A percentile compares a stretch with the other conserved stretches of the same genome.
phyloP scores from a whole-genome alignment of 441 rosid genomes.

The Corymbia calophylla region DNA sequence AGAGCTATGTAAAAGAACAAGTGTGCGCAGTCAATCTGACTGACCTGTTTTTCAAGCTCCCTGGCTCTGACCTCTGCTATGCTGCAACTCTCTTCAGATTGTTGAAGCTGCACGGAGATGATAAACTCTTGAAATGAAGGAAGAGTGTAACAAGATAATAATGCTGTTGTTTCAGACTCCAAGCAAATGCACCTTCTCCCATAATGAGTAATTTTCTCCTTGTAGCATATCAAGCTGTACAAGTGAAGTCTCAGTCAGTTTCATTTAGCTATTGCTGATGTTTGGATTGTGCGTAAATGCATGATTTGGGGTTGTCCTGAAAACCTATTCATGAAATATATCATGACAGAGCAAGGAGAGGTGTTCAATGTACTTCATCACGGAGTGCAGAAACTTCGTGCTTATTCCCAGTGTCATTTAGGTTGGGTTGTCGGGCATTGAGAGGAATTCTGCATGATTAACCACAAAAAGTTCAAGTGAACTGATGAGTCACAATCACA shows the following conservation, averaged over 20 bases:
- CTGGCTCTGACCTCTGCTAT: slow-evolving; percentile 90
- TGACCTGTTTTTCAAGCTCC: slow-evolving; percentile 96
- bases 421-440: slow-evolving; percentile 33
- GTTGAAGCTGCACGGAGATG: slow-evolving; percentile 32
- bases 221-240: slow-evolving; percentile 82
- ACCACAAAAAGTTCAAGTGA: background rate
- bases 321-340: background rate
- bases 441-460: slow-evolving; percentile 42
- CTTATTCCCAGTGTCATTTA: slow-evolving; percentile 52
- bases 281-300: background rate
- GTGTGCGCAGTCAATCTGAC: background rate
- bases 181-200: slow-evolving; percentile 45
- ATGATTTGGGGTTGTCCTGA: background rate
- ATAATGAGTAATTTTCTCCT: slow-evolving; percentile 62
- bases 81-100: slow-evolving; percentile 45
- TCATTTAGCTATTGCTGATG: background rate
- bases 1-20: background rate
- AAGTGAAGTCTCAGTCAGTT: slow-evolving; percentile 14
- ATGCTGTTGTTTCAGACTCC: background rate
- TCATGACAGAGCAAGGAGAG: background rate
- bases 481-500: background rate
- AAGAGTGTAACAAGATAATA: background rate
- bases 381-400: slow-evolving; percentile 92
- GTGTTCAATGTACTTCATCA: slow-evolving; percentile 60
- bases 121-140: background rate